Evolutionary conservation across 2,329 filamentous ascomycete genomes (phyloP).

Genomic region (Trichoderma harzianum): DNA sequence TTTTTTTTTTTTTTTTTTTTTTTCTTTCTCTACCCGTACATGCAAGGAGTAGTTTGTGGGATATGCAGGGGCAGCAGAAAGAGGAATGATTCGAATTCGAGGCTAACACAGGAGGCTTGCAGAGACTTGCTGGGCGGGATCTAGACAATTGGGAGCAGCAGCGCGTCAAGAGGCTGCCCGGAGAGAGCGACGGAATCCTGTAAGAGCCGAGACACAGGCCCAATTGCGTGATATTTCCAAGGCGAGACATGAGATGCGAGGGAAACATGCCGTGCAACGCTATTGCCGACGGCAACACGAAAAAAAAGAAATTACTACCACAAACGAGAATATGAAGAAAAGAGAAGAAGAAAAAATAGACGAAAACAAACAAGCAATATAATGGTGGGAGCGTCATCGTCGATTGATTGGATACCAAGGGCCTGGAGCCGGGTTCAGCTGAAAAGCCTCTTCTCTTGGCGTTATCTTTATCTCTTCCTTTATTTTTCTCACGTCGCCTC

Average conservation of each 20-base stretch:
- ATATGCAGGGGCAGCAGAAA: neutral
- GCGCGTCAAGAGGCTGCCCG: slow-evolving; percentile 81
- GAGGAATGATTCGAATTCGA: neutral
- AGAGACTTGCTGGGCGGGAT: slow-evolving; percentile 68
- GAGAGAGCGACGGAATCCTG: slow-evolving; percentile 83
- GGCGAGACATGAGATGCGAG: neutral
- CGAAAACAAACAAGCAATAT: neutral
- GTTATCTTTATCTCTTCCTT: neutral
- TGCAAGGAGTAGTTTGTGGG: neutral
- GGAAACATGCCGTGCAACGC: neutral
- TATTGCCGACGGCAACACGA: neutral
- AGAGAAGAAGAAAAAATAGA: neutral
- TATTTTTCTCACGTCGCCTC: neutral
- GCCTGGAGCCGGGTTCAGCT: slow-evolving; percentile 1
- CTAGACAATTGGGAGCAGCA: slow-evolving; percentile 97
- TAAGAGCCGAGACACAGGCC: slow-evolving; percentile 29
- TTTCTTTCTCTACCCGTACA: neutral
- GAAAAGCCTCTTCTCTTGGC: slow-evolving; percentile 8
- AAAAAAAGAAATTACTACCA: neutral
- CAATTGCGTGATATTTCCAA: neutral
- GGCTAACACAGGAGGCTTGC: slow-evolving; percentile 6
- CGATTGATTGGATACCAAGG: slow-evolving; percentile 14
- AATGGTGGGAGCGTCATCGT: neutral
- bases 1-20: no score
- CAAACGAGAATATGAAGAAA: neutral